These are phyloP conservation scores for Zopfochytrium polystomum DNA, from an alignment of 371 early-diverging fungal genomes.

Conservation along the genomic window DNA sequence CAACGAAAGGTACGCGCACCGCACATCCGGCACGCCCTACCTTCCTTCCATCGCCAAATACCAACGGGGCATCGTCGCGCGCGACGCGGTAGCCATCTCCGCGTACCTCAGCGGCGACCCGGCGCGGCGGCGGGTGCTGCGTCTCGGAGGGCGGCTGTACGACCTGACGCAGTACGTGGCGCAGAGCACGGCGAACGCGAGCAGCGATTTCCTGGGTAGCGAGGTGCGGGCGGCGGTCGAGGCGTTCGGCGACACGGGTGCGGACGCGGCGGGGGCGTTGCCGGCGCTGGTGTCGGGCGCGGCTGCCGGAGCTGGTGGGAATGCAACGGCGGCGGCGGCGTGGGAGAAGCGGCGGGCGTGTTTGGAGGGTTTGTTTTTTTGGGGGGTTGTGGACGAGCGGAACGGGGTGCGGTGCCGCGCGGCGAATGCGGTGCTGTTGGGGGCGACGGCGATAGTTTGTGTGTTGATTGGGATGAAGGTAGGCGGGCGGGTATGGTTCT, in stretches of 20 bases:
- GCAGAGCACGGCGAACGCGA: neutral
- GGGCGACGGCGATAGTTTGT: constrained; percentile 69
- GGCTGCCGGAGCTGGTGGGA: too few species aligned
- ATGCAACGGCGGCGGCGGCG: constrained; percentile 6
- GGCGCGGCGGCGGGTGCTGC: constrained; percentile 13
- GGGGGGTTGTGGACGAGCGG: constrained; percentile 80
- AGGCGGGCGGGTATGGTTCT: constrained; percentile 16
- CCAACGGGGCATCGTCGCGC: constrained; percentile 30
- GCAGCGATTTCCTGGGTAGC: constrained; percentile 23
- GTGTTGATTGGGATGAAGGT: constrained; percentile 77
- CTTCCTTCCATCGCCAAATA: constrained; percentile 10
- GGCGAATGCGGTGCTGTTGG: constrained; percentile 80
- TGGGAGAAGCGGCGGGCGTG: constrained; percentile 50
- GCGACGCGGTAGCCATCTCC: constrained; percentile 24
- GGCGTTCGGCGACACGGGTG: constrained; percentile 15
- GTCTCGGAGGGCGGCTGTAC: constrained; percentile 33
- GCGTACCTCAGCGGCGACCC: constrained; percentile 18
- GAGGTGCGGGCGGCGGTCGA: constrained; percentile 13
- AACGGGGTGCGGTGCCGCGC: constrained; percentile 74
- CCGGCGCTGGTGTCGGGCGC: constrained; percentile 17
- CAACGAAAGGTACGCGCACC: constrained; percentile 12
- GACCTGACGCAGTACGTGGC: constrained; percentile 29
- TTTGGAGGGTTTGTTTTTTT: constrained; percentile 75
- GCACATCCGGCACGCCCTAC: constrained; percentile 13
- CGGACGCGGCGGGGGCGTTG: constrained; percentile 18